Base-by-base conservation (phyloP, 2,329 filamentous ascomycete species). In the Laburnicola sp. region DNA sequence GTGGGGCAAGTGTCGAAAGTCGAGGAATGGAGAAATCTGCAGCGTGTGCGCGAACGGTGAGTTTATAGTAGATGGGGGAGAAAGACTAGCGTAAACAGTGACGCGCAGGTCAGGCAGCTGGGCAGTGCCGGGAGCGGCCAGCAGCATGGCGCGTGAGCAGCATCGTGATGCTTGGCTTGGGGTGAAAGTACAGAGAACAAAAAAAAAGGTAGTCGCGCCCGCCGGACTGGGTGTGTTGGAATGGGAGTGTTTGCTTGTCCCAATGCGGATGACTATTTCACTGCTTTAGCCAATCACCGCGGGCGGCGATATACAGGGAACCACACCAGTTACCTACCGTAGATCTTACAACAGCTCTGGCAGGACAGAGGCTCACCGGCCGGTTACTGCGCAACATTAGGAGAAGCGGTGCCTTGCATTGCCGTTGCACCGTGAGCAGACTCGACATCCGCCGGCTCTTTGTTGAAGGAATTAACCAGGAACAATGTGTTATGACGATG, bases 41-140 rank as follows among this genome's bases (percentile, higher is more conserved):
- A 16, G 30, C 6, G 45, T 25, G 36, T 21, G 7, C 30, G 30
- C 7, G 6, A n/a, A 4, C n/a, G 31, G 11, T 10, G 45, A 25
- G 37, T 48, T 48, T 48, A 47, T 48, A 48, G 16, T 5, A 42
- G 37, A 37, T 69, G 51, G 37, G 25, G 28, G 38, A 36, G 28
- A 34, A 25, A 26, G 30, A 25, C 25, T 7, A 9, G 10, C 26
- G 30, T 21, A 6, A 10, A 26, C 28, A 7, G 6, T 16, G 25
- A 39, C n/a, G 2, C 7, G 30, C 25, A 35, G 45, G 11, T 48
- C 22, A 16, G 25, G 46, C 40, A 28, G 30, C 26, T 30, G 23
- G 23, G 8, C 16, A 22, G 10, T 5, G 11, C 39, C 46, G 39
- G 10, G 39, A 30, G 46, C 46, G 46, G 37, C 21, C 31, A 11